Evolutionary conservation across 306 rosid genomes (phyloP).

Genomic region (Cyamopsis tetragonoloba): DNA sequence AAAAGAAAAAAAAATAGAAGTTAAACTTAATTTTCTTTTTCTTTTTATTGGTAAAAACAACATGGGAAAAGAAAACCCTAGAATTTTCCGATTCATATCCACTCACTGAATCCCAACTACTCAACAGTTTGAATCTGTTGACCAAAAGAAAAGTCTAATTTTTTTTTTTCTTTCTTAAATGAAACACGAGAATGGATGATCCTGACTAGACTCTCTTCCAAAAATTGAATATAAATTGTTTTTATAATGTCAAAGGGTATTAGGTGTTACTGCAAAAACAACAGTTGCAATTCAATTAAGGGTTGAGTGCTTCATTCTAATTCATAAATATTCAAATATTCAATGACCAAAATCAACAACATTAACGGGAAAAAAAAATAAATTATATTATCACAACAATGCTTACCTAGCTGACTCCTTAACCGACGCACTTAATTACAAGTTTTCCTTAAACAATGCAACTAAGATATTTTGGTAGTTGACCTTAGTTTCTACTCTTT

Average conservation of each 20-base stretch:
- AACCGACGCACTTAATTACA: constrained; percentile 30
- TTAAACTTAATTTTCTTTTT: too few species aligned
- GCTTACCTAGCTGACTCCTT: constrained; percentile 43
- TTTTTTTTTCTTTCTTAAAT: not conserved
- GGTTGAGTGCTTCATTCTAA: constrained; percentile 39
- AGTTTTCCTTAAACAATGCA: constrained; percentile 21
- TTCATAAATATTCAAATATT: too few species aligned
- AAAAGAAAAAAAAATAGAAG: too few species aligned
- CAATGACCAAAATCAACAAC: constrained; percentile 36
- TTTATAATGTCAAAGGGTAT: constrained; percentile 36
- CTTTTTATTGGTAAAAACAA: too few species aligned
- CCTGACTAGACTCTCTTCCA: not conserved
- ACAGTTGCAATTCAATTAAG: constrained; percentile 24
- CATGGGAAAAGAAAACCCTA: not conserved
- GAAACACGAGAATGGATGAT: not conserved
- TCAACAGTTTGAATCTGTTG: not conserved
- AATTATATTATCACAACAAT: constrained; percentile 22
- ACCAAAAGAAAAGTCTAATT: not conserved
- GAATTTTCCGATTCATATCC: not conserved
- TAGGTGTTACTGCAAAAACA: constrained; percentile 52
- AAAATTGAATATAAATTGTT: not conserved
- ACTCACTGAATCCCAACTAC: not conserved
- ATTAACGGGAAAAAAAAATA: not conserved
- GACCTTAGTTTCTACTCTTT: constrained; percentile 28
- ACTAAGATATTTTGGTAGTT: constrained; percentile 34